Conservation (phyloP, 2,329 filamentous ascomycete species). For the Niveomyces coronatus region DNA sequence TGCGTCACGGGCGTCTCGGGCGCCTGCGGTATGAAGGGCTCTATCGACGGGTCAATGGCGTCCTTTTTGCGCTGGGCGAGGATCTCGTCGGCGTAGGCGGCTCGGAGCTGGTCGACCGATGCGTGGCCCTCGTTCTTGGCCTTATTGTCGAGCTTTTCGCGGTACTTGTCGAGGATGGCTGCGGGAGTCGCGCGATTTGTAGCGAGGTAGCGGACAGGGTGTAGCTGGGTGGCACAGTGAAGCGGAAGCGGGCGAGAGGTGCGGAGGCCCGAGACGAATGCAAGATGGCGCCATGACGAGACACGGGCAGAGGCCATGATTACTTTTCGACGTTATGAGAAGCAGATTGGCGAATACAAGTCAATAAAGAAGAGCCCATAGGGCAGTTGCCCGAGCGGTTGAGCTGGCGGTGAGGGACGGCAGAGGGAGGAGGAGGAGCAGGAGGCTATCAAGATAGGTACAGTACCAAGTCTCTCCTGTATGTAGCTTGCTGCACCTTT, state of each 20-base stretch:
- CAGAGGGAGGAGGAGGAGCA: too few species aligned
- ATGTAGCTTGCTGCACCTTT: too few species aligned
- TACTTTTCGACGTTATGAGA: too few species aligned
- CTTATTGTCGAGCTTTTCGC: constrained; percentile 72
- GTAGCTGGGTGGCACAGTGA: constrained; percentile 79
- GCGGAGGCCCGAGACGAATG: constrained; percentile 21
- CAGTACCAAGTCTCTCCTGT: too few species aligned
- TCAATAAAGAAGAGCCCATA: too few species aligned
- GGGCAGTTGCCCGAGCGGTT: too few species aligned
- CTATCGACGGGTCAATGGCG: constrained; percentile 36
- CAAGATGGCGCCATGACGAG: constrained; percentile 41
- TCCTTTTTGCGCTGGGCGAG: constrained; percentile 57
- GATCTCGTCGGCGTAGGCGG: constrained; percentile 80
- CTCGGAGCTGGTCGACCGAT: constrained; percentile 65
- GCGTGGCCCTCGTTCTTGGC: constrained; percentile 61
- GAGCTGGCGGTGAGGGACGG: too few species aligned
- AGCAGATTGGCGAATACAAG: too few species aligned
- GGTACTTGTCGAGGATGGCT: constrained; percentile 73
- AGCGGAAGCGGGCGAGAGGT: constrained; percentile 22
- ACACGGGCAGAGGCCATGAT: too few species aligned
- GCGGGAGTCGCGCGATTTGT: constrained; percentile 57
- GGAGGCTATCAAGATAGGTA: too few species aligned
- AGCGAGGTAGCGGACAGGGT: constrained; percentile 82
- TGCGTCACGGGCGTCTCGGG: constrained; percentile 26
- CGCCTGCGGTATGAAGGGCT: constrained; percentile 23